Conservation (phyloP, 306 rosid species). For the Gleditsia sinensis region DNA sequence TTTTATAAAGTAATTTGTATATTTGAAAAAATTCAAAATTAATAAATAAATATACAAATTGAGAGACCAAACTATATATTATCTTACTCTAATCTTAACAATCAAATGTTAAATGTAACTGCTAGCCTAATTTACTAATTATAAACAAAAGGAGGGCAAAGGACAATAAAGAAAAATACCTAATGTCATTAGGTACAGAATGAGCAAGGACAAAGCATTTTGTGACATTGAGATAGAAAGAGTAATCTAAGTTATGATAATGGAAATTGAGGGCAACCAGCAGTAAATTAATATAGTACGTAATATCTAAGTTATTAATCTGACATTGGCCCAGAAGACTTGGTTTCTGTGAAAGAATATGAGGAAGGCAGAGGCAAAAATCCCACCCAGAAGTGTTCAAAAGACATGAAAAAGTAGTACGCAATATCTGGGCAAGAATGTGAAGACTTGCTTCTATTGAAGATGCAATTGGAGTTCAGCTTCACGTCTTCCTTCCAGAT, state of each 20-base stretch:
- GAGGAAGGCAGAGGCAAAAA: conserved; percentile 12
- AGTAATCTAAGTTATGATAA: conserved; percentile 17
- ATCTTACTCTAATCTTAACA: no score
- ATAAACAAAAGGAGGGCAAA: no score
- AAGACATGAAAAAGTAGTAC: conserved; percentile 25
- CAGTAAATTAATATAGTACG: no score
- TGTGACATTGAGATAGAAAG: conserved; percentile 2
- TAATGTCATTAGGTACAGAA: neutral
- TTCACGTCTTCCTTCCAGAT: no score
- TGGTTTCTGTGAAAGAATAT: neutral
- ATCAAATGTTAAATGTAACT: no score
- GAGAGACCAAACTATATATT: no score
- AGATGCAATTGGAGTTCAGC: conserved; percentile 2
- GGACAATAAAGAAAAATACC: conserved; percentile 5
- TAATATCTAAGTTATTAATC: no score
- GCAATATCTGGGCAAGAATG: neutral
- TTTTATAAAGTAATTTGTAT: no score
- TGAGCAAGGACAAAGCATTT: neutral
- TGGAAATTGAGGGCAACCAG: conserved; percentile 17
- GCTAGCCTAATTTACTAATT: no score
- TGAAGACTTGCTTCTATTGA: neutral
- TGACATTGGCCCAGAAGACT: neutral
- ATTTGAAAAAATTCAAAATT: no score
- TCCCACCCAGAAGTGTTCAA: conserved; percentile 25
- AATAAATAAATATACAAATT: no score